Evolutionary conservation across 768 basidiomycete species (phyloP).

Genomic region (Xerocomellus chrysenteron): DNA sequence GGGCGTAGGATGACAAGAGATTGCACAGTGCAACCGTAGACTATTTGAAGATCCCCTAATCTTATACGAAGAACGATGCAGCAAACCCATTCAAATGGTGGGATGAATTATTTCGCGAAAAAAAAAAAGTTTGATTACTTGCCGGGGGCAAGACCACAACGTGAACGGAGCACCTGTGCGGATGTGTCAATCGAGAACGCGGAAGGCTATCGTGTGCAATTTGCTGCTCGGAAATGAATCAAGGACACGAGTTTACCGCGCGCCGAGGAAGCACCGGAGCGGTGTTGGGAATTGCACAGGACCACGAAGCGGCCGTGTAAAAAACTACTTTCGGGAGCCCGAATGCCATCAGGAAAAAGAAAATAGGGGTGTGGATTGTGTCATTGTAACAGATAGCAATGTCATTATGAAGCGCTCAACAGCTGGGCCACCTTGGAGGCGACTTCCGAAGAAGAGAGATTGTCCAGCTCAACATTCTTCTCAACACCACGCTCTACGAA

Average conservation of each 20-base stretch:
- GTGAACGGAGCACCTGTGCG: slow-evolving; percentile 1
- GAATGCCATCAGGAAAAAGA: background rate
- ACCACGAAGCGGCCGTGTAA: background rate
- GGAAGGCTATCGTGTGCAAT: slow-evolving; percentile 2
- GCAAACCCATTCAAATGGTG: background rate
- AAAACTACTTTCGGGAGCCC: background rate
- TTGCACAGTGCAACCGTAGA: background rate
- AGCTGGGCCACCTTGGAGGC: slow-evolving; percentile 68
- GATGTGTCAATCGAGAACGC: background rate
- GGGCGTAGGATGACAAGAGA: background rate
- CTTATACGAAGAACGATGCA: background rate
- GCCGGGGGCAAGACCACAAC: background rate
- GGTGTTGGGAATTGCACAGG: slow-evolving; percentile 9
- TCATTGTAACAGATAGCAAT: background rate
- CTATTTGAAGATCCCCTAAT: background rate
- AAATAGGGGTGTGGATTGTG: slow-evolving; percentile 6
- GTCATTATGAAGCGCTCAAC: slow-evolving; percentile 35
- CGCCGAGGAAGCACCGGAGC: slow-evolving; percentile 8
- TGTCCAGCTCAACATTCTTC: slow-evolving; percentile 77
- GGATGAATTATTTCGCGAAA: background rate
- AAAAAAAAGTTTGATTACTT: background rate
- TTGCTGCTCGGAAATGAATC: slow-evolving; percentile 4
- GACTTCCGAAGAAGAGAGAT: slow-evolving; percentile 70
- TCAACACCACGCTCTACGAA: slow-evolving; percentile 73
- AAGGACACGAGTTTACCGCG: slow-evolving; percentile 21